Conservation (phyloP, 73 alveolate species). For the Symbiodinium natans region DNA sequence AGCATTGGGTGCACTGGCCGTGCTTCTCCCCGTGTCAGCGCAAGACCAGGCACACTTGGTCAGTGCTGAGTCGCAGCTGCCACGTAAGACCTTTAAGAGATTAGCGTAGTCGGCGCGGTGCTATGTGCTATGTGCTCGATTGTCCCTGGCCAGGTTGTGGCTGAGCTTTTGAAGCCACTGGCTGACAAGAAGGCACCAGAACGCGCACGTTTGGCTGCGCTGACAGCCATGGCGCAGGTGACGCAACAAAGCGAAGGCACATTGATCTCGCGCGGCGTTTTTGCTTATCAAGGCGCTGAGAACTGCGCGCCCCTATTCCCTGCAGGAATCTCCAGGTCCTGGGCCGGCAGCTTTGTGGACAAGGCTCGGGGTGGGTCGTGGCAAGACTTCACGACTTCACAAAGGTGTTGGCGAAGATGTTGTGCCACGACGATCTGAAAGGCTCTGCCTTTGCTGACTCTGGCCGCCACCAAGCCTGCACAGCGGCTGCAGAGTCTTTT, state of each 20-base stretch:
- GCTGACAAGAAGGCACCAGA: conserved; percentile 87
- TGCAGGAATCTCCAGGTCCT: conserved; percentile 49
- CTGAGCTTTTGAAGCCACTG: conserved; percentile 66
- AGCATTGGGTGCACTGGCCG: conserved; percentile 72
- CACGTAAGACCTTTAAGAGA: too few relatives aligned
- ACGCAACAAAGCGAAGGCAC: conserved; percentile 52
- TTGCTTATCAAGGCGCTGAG: too few relatives aligned
- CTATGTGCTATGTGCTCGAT: too few relatives aligned
- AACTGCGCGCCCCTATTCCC: too few relatives aligned
- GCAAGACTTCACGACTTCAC: too few relatives aligned
- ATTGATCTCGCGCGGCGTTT: background rate
- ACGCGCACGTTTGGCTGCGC: conserved; percentile 79
- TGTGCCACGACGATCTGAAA: background rate
- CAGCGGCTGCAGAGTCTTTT: conserved; percentile 62
- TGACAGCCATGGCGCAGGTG: conserved; percentile 50
- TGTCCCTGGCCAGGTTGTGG: conserved; percentile 68
- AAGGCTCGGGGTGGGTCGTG: background rate
- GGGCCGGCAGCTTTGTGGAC: conserved; percentile 84
- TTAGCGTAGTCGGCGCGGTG: too few relatives aligned
- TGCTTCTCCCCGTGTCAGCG: conserved; percentile 19
- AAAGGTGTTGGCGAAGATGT: too few relatives aligned
- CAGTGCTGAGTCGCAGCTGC: too few relatives aligned
- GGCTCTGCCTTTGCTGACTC: conserved; percentile 62
- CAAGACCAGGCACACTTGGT: conserved; percentile 51
- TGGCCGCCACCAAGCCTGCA: conserved; percentile 83